phyloP scores from a whole-genome alignment of 257 asterid genomes.

The Scutellaria baicalensis region DNA sequence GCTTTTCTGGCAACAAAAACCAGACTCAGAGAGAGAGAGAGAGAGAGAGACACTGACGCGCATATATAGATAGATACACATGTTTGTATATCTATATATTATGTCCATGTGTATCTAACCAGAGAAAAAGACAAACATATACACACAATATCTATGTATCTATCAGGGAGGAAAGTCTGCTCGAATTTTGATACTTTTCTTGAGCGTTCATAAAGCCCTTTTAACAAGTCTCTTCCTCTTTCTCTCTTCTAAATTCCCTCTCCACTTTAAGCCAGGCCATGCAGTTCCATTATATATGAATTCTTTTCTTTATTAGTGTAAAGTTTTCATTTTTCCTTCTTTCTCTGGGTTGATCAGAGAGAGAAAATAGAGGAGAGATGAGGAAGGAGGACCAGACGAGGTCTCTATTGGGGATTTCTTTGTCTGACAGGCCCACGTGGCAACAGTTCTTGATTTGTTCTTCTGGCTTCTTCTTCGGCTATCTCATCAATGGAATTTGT shows the following conservation, averaged over 20 bases:
- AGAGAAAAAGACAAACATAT: background rate
- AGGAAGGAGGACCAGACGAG: slow-evolving; percentile 74
- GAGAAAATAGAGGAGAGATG: slow-evolving; percentile 26
- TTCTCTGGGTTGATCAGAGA: background rate
- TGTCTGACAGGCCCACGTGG: slow-evolving; percentile 68
- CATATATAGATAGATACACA: background rate
- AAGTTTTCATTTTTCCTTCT: background rate
- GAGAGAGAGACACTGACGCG: background rate
- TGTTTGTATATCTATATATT: background rate
- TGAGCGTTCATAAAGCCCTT: slow-evolving; percentile 16
- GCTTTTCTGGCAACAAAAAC: background rate
- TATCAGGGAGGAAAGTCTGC: background rate
- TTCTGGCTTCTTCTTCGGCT: slow-evolving; percentile 89
- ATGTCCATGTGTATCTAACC: background rate
- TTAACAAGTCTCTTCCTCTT: background rate
- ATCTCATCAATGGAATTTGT: slow-evolving; percentile 89
- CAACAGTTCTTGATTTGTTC: slow-evolving; percentile 83
- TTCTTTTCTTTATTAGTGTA: background rate
- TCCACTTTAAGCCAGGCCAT: slow-evolving; percentile 21
- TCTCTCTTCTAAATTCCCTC: background rate
- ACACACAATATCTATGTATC: background rate
- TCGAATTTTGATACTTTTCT: slow-evolving; percentile 26
- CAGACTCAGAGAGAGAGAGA: too few species aligned
- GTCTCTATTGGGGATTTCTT: slow-evolving; percentile 74
- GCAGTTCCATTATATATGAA: slow-evolving; percentile 14